Conservation (phyloP, 257 asterid genomes). For the Solanum sejunctum region DNA sequence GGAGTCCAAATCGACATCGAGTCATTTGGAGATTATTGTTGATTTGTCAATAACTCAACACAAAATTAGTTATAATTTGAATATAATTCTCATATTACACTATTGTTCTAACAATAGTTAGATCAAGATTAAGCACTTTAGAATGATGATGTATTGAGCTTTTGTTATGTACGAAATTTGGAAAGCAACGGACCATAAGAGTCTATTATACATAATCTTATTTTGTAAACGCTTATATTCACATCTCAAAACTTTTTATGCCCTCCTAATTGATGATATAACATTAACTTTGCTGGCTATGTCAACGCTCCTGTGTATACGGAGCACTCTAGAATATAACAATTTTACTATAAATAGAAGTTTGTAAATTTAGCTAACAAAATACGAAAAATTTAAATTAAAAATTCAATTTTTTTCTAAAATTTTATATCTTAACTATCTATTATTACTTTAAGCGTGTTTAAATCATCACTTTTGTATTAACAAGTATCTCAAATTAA, state of each 20-base stretch:
- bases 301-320: neutral
- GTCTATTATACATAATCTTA: too few relatives aligned
- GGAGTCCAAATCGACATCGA: neutral
- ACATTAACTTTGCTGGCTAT: too few relatives aligned
- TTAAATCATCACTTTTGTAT: neutral
- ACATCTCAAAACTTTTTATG: too few relatives aligned
- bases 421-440: too few relatives aligned
- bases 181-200: accelerated
- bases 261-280: too few relatives aligned
- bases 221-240: too few relatives aligned
- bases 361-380: neutral
- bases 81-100: neutral
- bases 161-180: too few relatives aligned
- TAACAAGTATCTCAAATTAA: neutral
- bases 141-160: too few relatives aligned
- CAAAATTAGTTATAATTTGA: neutral
- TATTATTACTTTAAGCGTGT: neutral
- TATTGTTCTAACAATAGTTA: neutral
- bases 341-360: neutral
- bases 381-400: neutral
- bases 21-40: neutral
- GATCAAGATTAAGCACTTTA: neutral
- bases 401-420: neutral
- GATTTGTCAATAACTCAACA: neutral
- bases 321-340: neutral